Percentiles rank a stretch among this genome's conserved stretches.
Evolutionary conservation across 805 yeast genomes (phyloP).

Genomic region (Metschnikowia gruessii): DNA sequence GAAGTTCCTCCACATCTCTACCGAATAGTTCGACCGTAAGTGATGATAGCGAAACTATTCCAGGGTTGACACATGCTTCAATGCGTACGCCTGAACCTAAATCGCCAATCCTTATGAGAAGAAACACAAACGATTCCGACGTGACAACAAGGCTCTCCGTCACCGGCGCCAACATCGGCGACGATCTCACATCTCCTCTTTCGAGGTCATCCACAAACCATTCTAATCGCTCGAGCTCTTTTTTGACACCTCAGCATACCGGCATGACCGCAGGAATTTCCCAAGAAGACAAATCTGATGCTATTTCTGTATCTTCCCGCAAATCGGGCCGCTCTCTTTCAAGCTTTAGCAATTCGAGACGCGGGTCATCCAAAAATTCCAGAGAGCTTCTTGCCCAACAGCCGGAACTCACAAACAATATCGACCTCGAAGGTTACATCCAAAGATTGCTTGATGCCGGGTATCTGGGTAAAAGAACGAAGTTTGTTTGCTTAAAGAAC

Average conservation of each 20-base stretch:
- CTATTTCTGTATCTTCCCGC: slow-evolving; percentile 18
- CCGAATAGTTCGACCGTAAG: slow-evolving; percentile 20
- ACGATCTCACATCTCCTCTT: slow-evolving; percentile 21
- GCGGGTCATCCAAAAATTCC: slow-evolving; percentile 14
- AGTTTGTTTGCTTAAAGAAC: slow-evolving; percentile 81
- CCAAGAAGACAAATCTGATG: slow-evolving; percentile 18
- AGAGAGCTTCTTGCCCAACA: slow-evolving; percentile 13
- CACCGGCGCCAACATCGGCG: slow-evolving; percentile 12
- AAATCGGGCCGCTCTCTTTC: slow-evolving; percentile 20
- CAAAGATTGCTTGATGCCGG: slow-evolving; percentile 94
- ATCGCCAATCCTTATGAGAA: slow-evolving; percentile 64
- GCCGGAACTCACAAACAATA: slow-evolving; percentile 19
- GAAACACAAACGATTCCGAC: slow-evolving; percentile 43
- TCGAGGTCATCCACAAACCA: slow-evolving; percentile 22
- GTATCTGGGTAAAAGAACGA: slow-evolving; percentile 90
- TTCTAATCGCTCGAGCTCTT: slow-evolving; percentile 15
- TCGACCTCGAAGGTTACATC: slow-evolving; percentile 80
- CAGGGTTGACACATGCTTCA: slow-evolving; percentile 30
- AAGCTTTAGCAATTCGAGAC: slow-evolving; percentile 15
- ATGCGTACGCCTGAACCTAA: slow-evolving; percentile 68
- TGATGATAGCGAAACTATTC: slow-evolving; percentile 16
- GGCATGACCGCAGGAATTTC: slow-evolving; percentile 14
- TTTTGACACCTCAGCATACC: slow-evolving; percentile 19
- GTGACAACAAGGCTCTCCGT: slow-evolving; percentile 11
- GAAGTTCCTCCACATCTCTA: slow-evolving; percentile 27